These are phyloP conservation scores for Neoarthrinium moseri DNA, from an alignment of 2,329 filamentous ascomycete genomes.

Conservation along the genomic window DNA sequence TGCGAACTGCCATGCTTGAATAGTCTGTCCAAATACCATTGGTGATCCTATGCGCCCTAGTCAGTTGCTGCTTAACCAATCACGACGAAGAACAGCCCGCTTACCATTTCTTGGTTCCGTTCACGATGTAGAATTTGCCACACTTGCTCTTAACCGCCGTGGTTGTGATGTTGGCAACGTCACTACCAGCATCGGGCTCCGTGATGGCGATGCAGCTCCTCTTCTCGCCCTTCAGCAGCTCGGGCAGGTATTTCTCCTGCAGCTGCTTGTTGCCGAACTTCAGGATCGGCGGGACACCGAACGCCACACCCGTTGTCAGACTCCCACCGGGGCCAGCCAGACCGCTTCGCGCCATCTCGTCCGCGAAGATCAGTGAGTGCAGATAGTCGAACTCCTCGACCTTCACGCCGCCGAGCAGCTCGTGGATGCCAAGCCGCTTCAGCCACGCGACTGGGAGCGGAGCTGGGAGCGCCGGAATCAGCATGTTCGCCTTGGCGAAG, in stretches of 20 bases:
- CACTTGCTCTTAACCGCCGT: constrained; percentile 61
- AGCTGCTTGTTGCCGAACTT: constrained; percentile 64
- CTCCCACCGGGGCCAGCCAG: constrained; percentile 61
- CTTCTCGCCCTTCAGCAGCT: constrained; percentile 65
- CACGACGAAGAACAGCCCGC: not conserved
- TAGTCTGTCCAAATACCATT: constrained; percentile 71
- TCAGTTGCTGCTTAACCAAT: too few relatives aligned
- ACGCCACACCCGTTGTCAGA: constrained; percentile 71
- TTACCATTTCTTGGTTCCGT: constrained; percentile 74
- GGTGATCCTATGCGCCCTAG: constrained; percentile 50
- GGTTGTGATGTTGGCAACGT: constrained; percentile 72
- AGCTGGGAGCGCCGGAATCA: constrained; percentile 68
- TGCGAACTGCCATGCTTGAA: constrained; percentile 70
- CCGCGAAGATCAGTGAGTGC: constrained; percentile 67
- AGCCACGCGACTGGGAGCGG: constrained; percentile 69
- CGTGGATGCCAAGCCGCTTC: constrained; percentile 62
- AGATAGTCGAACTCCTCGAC: constrained; percentile 75
- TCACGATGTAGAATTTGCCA: constrained; percentile 68
- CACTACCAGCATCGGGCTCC: constrained; percentile 71
- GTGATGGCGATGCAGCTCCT: constrained; percentile 76
- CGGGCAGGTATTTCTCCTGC: constrained; percentile 66
- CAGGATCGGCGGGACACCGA: constrained; percentile 69
- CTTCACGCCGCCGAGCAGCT: constrained; percentile 63
- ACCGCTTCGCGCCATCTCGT: constrained; percentile 69
- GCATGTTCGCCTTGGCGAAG: constrained; percentile 66